These are phyloP conservation scores for Funneliformis mosseae DNA, from an alignment of 192 early-diverging fungal genomes.

Conservation along the genomic window DNA sequence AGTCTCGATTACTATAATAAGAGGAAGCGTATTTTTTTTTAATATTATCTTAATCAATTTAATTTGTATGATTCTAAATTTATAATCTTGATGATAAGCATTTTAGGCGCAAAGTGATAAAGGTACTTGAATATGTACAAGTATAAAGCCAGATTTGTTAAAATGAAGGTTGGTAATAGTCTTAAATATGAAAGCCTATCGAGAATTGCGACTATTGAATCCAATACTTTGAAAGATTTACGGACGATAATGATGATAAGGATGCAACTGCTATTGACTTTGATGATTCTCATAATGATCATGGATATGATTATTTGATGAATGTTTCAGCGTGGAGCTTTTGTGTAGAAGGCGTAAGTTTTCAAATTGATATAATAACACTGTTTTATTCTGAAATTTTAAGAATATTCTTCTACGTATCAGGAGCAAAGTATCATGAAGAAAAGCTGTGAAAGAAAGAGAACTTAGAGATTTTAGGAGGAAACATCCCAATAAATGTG, in stretches of 20 bases:
- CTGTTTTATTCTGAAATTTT: too few relatives aligned
- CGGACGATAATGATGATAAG: not conserved
- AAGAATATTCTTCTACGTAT: too few relatives aligned
- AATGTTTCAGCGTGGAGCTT: not conserved
- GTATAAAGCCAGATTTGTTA: conserved; percentile 84
- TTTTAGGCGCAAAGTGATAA: too few relatives aligned
- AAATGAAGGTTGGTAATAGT: conserved; percentile 84
- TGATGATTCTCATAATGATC: too few relatives aligned
- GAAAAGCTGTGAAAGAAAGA: conserved; percentile 65
- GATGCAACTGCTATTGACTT: too few relatives aligned
- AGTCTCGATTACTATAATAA: too few relatives aligned
- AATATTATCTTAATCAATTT: too few relatives aligned
- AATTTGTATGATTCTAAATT: too few relatives aligned
- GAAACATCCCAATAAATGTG: conserved; percentile 78
- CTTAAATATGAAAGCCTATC: conserved; percentile 87
- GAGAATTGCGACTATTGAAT: conserved; percentile 72
- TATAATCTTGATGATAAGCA: too few relatives aligned
- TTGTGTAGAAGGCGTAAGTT: conserved; percentile 1
- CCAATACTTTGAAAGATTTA: conserved; percentile 34
- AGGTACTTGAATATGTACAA: conserved; percentile 65
- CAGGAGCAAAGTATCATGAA: conserved; percentile 68
- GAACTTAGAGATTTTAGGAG: conserved; percentile 69
- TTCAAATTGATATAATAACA: too few relatives aligned
- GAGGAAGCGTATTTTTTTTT: too few relatives aligned
- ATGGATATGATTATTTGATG: conserved; percentile 28